Evolutionary conservation across 2,329 filamentous ascomycete genomes (phyloP), one percentile per base, ranked within the genome.

Genomic region (Juglanconis oblonga): DNA sequence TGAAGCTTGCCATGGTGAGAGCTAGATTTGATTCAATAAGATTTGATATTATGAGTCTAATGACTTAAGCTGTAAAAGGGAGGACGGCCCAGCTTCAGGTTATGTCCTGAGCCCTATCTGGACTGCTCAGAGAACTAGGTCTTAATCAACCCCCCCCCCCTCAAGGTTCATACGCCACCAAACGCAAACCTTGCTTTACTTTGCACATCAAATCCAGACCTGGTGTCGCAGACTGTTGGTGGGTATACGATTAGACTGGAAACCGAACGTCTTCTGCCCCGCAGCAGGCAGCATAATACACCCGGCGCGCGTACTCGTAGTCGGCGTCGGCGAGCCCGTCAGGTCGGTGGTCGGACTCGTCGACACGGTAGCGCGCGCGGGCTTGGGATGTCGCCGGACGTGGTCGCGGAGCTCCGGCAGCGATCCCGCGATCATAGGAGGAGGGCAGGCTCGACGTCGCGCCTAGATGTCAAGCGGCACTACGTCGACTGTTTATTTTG

Each of bases 401-500:
- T 45, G 47, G 42, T 33, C 51, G 13, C 56, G 56, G 7, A 58
- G 56, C 38, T 58, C 49, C 11, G 56, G 56, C 13, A 58, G 56
- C 7, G 56, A 58, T 3, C 36, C 56, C 2, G 49, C 56, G 44
- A 53, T 52, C 9, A 58, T n/a, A n/a, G 7, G 35, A 58, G 33
- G n/a, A 58, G 49, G 7, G 56, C 38, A 13, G 56, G 56, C 40
- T 58, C 56, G n/a, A 58, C 31, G 2, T 45, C 36, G 7, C 29
- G n/a, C 56, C 49, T 36, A 58, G 9, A 53, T 36, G 32, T 53
- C 5, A 11, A 58, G 32, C n/a, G 49, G 44, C 4, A 58, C 40
- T 6, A 38, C 35, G 8, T 58, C 56, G 29, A 52, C 56, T 58
- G 32, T 17, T 45, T 8, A 14, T 44, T 3, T 5, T 24, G 35